These are phyloP conservation scores for Candida berthetii DNA, from an alignment of 805 yeast genomes.

Conservation along the genomic window DNA sequence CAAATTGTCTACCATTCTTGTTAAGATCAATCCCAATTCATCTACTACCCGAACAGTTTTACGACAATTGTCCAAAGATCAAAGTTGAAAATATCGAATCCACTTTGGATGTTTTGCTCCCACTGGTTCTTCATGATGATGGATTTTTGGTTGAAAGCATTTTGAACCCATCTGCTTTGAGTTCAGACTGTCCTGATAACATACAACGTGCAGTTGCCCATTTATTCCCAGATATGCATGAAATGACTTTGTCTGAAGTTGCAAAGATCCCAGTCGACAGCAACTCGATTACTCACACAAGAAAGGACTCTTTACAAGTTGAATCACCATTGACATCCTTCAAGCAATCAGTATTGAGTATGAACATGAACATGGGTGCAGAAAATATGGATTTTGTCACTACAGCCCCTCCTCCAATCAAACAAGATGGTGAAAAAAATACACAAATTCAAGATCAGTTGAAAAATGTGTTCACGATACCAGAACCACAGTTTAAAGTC, in stretches of 20 bases:
- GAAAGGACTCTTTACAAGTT: background rate
- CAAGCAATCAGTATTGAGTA: slow-evolving; percentile 5
- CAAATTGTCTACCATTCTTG: slow-evolving; percentile 65
- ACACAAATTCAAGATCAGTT: background rate
- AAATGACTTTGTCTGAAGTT: slow-evolving; percentile 12
- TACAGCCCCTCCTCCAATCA: slow-evolving; percentile 1
- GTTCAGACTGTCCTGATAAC: slow-evolving; percentile 9
- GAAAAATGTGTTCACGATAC: slow-evolving; percentile 24
- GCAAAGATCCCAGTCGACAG: slow-evolving; percentile 6
- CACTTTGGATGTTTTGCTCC: slow-evolving; percentile 10
- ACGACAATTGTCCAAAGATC: slow-evolving; percentile 29
- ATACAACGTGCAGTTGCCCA: slow-evolving; percentile 20
- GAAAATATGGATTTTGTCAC: background rate
- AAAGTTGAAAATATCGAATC: slow-evolving; percentile 14
- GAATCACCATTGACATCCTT: slow-evolving; percentile 15
- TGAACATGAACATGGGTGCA: background rate
- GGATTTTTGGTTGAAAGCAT: slow-evolving; percentile 8
- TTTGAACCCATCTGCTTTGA: slow-evolving; percentile 2
- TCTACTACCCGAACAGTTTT: slow-evolving; percentile 52
- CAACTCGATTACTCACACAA: background rate
- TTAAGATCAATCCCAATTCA: slow-evolving; percentile 56
- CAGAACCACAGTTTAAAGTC: slow-evolving; percentile 28
- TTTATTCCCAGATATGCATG: slow-evolving; percentile 19
- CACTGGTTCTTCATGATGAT: slow-evolving; percentile 9
- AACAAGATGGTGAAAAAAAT: background rate